Conservation (phyloP, 768 basidiomycete genomes). For the Ramaria sp. region DNA sequence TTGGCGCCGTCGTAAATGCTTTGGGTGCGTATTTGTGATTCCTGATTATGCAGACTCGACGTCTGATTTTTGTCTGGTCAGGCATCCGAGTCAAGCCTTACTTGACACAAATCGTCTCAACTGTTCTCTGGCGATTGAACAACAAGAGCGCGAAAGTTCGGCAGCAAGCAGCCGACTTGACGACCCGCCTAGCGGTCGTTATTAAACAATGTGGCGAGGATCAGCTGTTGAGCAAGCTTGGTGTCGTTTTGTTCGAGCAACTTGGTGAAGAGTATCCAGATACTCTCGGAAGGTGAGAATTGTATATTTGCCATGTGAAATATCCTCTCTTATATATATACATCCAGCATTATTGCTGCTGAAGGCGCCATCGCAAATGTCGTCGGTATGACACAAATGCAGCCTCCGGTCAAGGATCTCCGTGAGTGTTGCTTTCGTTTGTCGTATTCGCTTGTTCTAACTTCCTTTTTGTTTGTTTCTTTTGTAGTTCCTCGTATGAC, state of each 20-base stretch:
- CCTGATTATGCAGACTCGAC: neutral
- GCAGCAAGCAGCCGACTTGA: conserved; percentile 97
- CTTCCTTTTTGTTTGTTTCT: conserved; percentile 14
- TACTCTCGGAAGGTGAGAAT: conserved; percentile 64
- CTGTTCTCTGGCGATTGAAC: conserved; percentile 97
- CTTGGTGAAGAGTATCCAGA: conserved; percentile 99
- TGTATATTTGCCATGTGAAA: no score
- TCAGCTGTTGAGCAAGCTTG: conserved; percentile 88
- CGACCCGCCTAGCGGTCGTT: conserved; percentile 88
- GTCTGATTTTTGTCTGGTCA: conserved; percentile 7
- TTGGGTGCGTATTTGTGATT: conserved; percentile 35
- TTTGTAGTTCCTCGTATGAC: conserved; percentile 93
- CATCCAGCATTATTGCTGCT: conserved; percentile 87
- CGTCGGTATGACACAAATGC: conserved; percentile 99
- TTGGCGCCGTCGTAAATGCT: conserved; percentile 95
- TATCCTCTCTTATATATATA: neutral
- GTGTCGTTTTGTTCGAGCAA: conserved; percentile 95
- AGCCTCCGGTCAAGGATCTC: conserved; percentile 97
- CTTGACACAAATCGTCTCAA: conserved; percentile 97
- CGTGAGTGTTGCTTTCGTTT: conserved; percentile 42
- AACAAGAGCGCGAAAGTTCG: conserved; percentile 99
- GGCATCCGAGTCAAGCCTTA: conserved; percentile 97
- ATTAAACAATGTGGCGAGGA: conserved; percentile 99
- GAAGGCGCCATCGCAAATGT: conserved; percentile 99
- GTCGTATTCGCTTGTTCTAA: no score